Base-by-base conservation (phyloP, 1,284 basidiomycete species). In the Cutaneotrichosporon sp. region DNA sequence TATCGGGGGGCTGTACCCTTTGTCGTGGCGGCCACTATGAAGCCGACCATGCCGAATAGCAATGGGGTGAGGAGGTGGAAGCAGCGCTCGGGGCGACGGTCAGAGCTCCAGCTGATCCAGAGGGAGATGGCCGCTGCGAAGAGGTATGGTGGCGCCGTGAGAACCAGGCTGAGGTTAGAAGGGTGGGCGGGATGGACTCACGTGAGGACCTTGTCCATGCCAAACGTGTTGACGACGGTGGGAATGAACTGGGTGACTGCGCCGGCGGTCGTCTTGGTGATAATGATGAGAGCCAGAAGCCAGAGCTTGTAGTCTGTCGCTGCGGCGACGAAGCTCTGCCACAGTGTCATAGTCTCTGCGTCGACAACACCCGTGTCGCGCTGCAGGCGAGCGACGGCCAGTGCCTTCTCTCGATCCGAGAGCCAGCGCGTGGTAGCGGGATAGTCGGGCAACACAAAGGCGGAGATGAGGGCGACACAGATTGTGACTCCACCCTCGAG, bases 381-480 rank as follows among this genome's bases (percentile, higher is more conserved):
- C 38, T 68, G 55, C 32, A 65, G 56, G 30, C 63, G 63, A 26
- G 40, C 13, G 22, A 53, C 36, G 1, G 63, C 69, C 13, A 74
- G 50, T 6, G 51, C 34, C 56, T 69, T 50, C 65, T 83, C 82
- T 50, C 81, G 77, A 5, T 70, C 68, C 10, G 72, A 73, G n/a
- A 83, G 73, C 61, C 61, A 62, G 30, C 69, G 73, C 47, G 82
- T 83, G 26, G 79, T 81, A 14, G 70, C 69, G n/a, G 78, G 79
- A 69, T 72, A 79, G 67, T 79, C 74, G 56, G 79, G 79, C 49
- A 80, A 69, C 64, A 79, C 60, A 56, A 66, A 71, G 68, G 68
- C 64, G 16, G 71, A 71, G 60, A 69, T 65, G 42, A 68, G 51
- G 34, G 73, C 74, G 21, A 73, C 61, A 38, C 69, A 66, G 21